Percentiles rank a stretch among this genome's conserved stretches.
Evolutionary conservation across 1,139 yeast species (phyloP).

Genomic region (Spencermartinsiella ligniputridi): DNA sequence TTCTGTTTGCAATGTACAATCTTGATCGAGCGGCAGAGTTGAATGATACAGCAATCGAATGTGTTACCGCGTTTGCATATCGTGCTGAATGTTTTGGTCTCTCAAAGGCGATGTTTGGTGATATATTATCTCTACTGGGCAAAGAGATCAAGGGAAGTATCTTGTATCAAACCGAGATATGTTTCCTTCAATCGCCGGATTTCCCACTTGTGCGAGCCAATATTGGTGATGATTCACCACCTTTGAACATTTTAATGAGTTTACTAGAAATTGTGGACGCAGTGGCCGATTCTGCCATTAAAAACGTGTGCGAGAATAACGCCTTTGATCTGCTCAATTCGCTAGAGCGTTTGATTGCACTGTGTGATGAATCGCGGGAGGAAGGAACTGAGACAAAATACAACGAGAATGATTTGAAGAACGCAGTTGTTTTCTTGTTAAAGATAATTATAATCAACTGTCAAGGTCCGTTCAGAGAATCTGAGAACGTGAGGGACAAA

Average conservation of each 20-base stretch:
- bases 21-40: neutral
- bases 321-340: conserved; percentile 19
- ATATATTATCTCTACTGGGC: conserved; percentile 37
- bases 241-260: conserved; percentile 17
- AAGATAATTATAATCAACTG: conserved; percentile 57
- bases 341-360: conserved; percentile 19
- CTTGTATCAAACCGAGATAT: conserved; percentile 38
- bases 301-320: conserved; percentile 19
- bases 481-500: conserved; percentile 29
- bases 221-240: conserved; percentile 15
- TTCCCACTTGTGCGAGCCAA: conserved; percentile 39
- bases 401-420: conserved; percentile 21
- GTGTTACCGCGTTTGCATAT: conserved; percentile 9
- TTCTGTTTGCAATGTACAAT: neutral
- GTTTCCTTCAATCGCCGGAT: conserved; percentile 43
- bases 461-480: conserved; percentile 21
- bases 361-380: conserved; percentile 14
- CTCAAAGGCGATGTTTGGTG: conserved; percentile 30
- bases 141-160: conserved; percentile 32
- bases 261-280: conserved; percentile 30
- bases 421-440: conserved; percentile 41
- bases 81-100: conserved; percentile 5
- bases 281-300: conserved; percentile 24
- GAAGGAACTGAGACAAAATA: conserved; percentile 6
- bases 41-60: neutral